Evolutionary conservation across 805 yeast genomes (phyloP), one percentile per base, ranked within the genome.

Genomic region (Candida sakaeoensis): DNA sequence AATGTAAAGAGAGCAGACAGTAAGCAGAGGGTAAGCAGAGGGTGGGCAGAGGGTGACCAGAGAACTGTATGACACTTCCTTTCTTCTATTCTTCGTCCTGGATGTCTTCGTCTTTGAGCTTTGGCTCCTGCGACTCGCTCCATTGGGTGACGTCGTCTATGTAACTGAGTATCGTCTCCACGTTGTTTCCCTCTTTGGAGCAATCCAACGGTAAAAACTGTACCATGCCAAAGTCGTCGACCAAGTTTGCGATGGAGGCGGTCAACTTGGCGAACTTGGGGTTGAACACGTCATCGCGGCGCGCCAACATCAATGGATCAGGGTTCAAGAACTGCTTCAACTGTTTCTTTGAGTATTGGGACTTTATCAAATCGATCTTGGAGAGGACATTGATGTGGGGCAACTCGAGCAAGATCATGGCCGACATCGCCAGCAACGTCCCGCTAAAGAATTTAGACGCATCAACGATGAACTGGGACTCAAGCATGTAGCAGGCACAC

Each of bases 171-270:
- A 93, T 91, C 0, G 89, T 82, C 9, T 82, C 78, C 16, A 93
- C 82, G 35, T 88, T 77, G 31, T 81, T 87, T 35, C 88, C 80
- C 33, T 80, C 83, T 52, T 72, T 70, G 21, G 70, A 60, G 48
- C 81, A 75, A 55, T 89, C 95, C 47, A 93, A 70, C 0, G 99
- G 98, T 48, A 93, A 65, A 55, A 89, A 93, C 58, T 93, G 97
- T 2, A 93, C 97, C 99, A 93, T 93, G 5, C 99, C 99, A 59
- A 93, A 93, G 54, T 93, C 99, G 56, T 93, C 98, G 25, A 90
- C 95, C 49, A 93, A 68, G 47, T 84, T 80, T 0, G 97, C 96
- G 50, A 93, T 89, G 12, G 90, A 75, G 50, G 76, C 75, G 58
- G 88, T 91, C 44, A 93, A 72, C 45, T 71, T 77, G 27, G 80